phyloP scores from a whole-genome alignment of 192 early-diverging fungal genomes.

The Umbelopsis ramanniana region DNA sequence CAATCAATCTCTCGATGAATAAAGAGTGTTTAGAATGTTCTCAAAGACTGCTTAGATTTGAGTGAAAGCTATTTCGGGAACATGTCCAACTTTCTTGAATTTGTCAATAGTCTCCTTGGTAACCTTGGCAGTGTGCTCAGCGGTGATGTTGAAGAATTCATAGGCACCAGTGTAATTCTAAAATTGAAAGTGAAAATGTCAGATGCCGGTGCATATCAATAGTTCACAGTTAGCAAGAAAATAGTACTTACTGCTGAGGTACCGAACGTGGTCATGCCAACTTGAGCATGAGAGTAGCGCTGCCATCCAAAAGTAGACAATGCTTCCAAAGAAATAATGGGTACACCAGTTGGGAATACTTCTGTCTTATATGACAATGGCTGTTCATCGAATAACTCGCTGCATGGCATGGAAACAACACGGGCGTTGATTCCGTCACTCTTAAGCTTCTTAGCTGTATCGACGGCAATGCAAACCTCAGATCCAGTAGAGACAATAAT shows the following conservation, averaged over 20 bases:
- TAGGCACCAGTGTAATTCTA: conserved; percentile 26
- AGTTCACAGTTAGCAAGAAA: not conserved
- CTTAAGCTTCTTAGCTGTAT: conserved; percentile 62
- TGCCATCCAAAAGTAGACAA: conserved; percentile 88
- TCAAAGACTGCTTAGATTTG: not conserved
- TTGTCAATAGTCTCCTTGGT: not conserved
- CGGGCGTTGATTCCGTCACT: conserved; percentile 50
- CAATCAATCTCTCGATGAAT: not conserved
- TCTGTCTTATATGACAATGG: conserved; percentile 73
- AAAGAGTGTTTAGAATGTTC: not conserved
- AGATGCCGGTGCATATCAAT: not conserved
- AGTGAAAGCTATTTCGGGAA: conserved; percentile 13
- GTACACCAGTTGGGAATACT: conserved; percentile 83
- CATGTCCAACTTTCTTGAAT: conserved; percentile 26
- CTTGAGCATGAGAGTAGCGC: conserved; percentile 85
- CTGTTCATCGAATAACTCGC: conserved; percentile 89
- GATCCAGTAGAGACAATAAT: conserved; percentile 87
- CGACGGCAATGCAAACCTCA: conserved; percentile 85
- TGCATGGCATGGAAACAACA: conserved; percentile 94
- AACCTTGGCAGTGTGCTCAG: conserved; percentile 23
- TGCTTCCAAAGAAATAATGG: conserved; percentile 89
- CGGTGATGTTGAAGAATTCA: conserved; percentile 28
- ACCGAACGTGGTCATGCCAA: conserved; percentile 93
- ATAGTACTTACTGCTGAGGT: conserved; percentile 48
- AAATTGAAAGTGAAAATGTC: not conserved